Evolutionary conservation across 352 stramenopile genomes (phyloP), one percentile per base, ranked within the genome.

Genomic region (Ophiocytium majus): DNA sequence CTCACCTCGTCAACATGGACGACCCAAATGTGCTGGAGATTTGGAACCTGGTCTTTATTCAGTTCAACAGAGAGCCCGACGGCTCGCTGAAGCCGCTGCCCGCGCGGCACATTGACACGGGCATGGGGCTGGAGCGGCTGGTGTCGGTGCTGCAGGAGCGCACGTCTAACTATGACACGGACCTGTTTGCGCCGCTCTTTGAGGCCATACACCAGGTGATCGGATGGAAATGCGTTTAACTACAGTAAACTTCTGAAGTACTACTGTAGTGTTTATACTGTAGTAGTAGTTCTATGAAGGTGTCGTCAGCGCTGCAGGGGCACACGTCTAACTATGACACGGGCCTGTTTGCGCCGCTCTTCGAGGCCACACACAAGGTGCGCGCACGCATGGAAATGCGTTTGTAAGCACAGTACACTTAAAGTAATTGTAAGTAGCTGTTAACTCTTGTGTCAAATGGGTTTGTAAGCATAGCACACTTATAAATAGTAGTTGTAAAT

Each of bases 41-140:
- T 87, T 99, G 97, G 97, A 98, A 98, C 92, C 95, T 99, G 63
- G 97, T 99, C 82, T 99, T 99, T 85, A 99, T 99, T 89, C 63
- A 98, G 92, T 98, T 97, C 90, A 98, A 99, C 90, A 94, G 96
- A 66, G 95, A 99, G 82, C 90, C 93, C 50, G 92, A 94, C 76
- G 93, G 93, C 63, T 92, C 91, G 76, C 91, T 99, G 50, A 91
- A 96, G 78, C 71, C 90, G 0, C 89, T 99, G n/a, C 97, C 97
- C 0, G 92, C 92, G 84, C 93, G 98, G 89, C 96, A 99, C 91
- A 95, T 99, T 43, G 97, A 99, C 91, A 99, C 97, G 1, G 97
- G 97, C 57, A 99, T 99, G 97, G 97, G 97, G 83, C 95, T 99
- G 85, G 97, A 99, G 89, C 93, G 97, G 76, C 90, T 98, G 10